phyloP scores from a whole-genome alignment of 768 basidiomycete genomes.

The Strobilomyces echinocephalus region DNA sequence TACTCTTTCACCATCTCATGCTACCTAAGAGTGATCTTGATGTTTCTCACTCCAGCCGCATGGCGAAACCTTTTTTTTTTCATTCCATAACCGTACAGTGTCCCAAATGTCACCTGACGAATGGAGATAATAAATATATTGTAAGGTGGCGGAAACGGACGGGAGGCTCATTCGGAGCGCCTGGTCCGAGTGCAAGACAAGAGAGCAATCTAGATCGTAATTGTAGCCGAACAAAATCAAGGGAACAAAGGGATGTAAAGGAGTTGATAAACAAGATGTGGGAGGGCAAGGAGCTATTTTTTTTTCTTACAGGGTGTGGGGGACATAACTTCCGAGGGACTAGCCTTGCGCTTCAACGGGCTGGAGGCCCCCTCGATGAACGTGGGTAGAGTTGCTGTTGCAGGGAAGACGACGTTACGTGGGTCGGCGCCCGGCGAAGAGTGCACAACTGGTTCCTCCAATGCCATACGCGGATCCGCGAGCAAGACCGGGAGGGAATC shows the following conservation, averaged over 20 bases:
- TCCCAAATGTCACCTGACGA: neutral
- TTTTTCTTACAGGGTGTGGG: conserved; percentile 21
- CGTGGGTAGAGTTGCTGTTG: neutral
- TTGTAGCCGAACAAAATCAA: neutral
- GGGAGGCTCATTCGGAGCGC: neutral
- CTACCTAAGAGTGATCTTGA: neutral
- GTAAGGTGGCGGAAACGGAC: neutral
- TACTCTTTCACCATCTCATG: conserved; percentile 4
- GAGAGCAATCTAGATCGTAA: neutral
- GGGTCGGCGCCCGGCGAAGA: neutral
- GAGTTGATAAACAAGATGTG: neutral
- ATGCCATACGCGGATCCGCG: neutral
- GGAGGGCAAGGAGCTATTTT: neutral
- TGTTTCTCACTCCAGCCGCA: neutral
- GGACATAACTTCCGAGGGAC: neutral
- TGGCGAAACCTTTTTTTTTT: neutral
- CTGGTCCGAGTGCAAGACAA: neutral
- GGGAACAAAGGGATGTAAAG: neutral
- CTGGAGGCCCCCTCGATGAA: neutral
- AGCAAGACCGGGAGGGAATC: conserved; percentile 20
- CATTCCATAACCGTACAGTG: neutral
- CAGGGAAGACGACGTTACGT: neutral
- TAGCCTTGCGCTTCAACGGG: conserved; percentile 21
- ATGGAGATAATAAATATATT: neutral
- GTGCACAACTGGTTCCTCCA: neutral